phyloP scores from a whole-genome alignment of 2,329 filamentous ascomycete genomes.

The Diaporthe vaccinii region DNA sequence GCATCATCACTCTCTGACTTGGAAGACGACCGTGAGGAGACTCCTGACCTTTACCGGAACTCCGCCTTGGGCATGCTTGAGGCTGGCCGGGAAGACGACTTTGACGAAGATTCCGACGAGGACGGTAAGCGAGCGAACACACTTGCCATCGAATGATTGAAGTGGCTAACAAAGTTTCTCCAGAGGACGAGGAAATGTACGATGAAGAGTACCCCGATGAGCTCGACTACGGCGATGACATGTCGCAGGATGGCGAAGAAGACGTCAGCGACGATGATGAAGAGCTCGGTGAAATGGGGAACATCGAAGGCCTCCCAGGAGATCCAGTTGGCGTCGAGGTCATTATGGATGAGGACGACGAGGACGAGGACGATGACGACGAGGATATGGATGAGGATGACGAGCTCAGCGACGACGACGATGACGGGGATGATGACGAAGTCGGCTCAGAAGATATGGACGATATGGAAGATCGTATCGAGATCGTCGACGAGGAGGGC shows the following conservation, averaged over 20 bases:
- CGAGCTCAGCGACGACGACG: constrained; percentile 70
- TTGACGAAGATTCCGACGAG: constrained; percentile 75
- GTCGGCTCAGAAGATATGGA: constrained; percentile 67
- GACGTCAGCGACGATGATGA: constrained; percentile 90
- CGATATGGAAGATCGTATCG: constrained; percentile 62
- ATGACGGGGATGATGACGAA: constrained; percentile 69
- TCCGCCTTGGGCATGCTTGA: constrained; percentile 96
- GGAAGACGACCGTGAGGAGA: constrained; percentile 90
- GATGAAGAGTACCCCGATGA: constrained; percentile 92
- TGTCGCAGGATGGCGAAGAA: constrained; percentile 83
- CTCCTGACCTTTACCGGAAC: constrained; percentile 96
- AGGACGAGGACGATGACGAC: constrained; percentile 75
- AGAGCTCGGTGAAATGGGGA: constrained; percentile 84
- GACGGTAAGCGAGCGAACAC: constrained; percentile 61
- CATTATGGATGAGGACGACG: constrained; percentile 80
- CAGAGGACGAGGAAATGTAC: constrained; percentile 91
- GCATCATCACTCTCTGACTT: constrained; percentile 91
- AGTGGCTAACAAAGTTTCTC: constrained; percentile 52
- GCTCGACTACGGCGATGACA: constrained; percentile 89
- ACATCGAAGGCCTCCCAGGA: constrained; percentile 81
- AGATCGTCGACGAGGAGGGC: constrained; percentile 75
- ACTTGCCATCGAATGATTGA: neutral
- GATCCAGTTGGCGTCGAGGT: constrained; percentile 75
- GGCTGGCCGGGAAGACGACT: constrained; percentile 83
- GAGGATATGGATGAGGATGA: constrained; percentile 71